Conservation (phyloP, 768 basidiomycete species). For the Phylloporus rhodoxanthus region DNA sequence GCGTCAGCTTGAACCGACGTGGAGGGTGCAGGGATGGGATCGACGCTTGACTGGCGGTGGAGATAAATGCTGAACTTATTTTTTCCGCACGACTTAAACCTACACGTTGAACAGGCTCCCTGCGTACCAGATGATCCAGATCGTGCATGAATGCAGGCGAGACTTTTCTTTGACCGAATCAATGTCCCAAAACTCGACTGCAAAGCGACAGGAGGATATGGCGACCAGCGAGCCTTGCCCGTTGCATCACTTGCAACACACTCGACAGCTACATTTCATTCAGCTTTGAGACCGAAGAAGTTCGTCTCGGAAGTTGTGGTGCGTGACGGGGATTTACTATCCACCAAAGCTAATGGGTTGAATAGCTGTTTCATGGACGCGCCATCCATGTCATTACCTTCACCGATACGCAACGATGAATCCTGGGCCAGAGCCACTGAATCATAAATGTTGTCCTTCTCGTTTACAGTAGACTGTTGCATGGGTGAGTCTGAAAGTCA, state of each 20-base stretch:
- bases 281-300: constrained; percentile 58
- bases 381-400: too few relatives aligned
- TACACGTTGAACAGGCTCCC: constrained; percentile 87
- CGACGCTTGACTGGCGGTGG: constrained; percentile 77
- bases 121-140: constrained; percentile 88
- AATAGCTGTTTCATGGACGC: too few relatives aligned
- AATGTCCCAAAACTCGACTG: constrained; percentile 87
- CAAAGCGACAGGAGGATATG: constrained; percentile 78
- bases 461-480: too few relatives aligned
- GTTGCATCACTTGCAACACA: constrained; percentile 40
- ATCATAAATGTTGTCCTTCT: too few relatives aligned
- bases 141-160: constrained; percentile 75
- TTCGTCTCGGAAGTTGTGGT: constrained; percentile 40
- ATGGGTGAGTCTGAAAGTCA: too few relatives aligned
- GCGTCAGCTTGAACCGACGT: constrained; percentile 37
- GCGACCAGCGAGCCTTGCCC: constrained; percentile 51
- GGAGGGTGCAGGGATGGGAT: constrained; percentile 68
- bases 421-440: too few relatives aligned
- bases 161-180: constrained; percentile 79
- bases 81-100: constrained; percentile 82
- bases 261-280: constrained; percentile 36
- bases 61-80: constrained; percentile 75
- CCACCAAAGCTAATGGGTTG: too few relatives aligned
- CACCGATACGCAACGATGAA: too few relatives aligned
- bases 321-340: constrained; percentile 25